Conservation (phyloP, 116 monocot genomes). For the Zostera marina region DNA sequence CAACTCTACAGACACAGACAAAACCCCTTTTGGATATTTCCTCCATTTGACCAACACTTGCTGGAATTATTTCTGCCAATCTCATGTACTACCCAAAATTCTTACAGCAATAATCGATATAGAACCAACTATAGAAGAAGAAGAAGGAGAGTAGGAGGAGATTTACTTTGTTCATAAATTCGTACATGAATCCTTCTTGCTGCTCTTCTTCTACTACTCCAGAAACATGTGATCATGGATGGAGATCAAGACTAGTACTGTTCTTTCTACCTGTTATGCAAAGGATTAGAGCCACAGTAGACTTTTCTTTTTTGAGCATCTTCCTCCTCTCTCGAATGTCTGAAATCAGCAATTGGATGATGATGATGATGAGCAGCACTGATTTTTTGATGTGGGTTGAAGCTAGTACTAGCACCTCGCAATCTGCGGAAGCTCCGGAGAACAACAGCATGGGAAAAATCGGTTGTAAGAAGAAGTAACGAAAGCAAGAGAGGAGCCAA, state of each 20-base stretch:
- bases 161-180: background rate
- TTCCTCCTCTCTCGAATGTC: background rate
- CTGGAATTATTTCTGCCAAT: background rate
- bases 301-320: conserved; percentile 35
- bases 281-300: conserved; percentile 39
- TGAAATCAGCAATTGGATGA: background rate
- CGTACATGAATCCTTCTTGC: background rate
- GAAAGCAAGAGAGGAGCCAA: background rate
- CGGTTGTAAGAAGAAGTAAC: background rate
- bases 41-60: background rate
- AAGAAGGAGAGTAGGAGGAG: background rate
- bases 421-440: background rate
- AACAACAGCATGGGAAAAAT: background rate
- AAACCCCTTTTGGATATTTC: background rate
- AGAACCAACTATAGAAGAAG: background rate
- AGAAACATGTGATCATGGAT: background rate
- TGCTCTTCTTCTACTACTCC: too few species aligned
- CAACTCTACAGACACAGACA: background rate
- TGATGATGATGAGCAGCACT: background rate
- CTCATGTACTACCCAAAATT: background rate
- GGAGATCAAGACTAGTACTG: background rate
- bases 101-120: background rate
- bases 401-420: background rate
- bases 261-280: conserved; percentile 35
- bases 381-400: background rate